Evolutionary conservation across 257 asterid species (phyloP).

Genomic region (Nicotiana undulata): DNA sequence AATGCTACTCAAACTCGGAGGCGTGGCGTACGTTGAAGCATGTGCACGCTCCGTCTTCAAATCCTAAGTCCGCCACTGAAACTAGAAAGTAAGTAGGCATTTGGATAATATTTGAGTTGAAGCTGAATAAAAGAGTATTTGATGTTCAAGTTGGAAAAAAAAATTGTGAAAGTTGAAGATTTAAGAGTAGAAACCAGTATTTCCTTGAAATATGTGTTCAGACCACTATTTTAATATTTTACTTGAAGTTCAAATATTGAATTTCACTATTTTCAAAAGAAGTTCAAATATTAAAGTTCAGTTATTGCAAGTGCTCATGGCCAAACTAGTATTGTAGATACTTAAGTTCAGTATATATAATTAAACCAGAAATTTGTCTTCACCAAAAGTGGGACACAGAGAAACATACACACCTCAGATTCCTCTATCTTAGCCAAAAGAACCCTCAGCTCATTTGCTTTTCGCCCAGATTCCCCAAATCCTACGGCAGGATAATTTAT

Average conservation of each 20-base stretch:
- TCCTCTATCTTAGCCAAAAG: conserved; percentile 93
- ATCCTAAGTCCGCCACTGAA: background rate
- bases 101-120: background rate
- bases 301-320: background rate
- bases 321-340: background rate
- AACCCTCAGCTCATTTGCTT: conserved; percentile 72
- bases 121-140: background rate
- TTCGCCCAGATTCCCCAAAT: conserved; percentile 94
- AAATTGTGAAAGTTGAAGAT: background rate
- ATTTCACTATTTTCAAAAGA: too few species aligned
- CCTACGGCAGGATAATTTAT: conserved; percentile 86
- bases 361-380: background rate
- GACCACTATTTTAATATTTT: background rate
- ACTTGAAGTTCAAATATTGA: background rate
- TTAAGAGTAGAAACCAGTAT: background rate
- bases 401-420: conserved; percentile 65
- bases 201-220: background rate
- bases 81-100: background rate
- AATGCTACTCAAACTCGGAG: background rate
- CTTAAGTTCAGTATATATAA: background rate
- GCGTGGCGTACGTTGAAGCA: background rate
- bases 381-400: background rate
- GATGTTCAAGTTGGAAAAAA: background rate
- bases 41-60: background rate
- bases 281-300: background rate